Conservation (phyloP, 345 rosid genomes). For the Cardamine resedifolia region DNA sequence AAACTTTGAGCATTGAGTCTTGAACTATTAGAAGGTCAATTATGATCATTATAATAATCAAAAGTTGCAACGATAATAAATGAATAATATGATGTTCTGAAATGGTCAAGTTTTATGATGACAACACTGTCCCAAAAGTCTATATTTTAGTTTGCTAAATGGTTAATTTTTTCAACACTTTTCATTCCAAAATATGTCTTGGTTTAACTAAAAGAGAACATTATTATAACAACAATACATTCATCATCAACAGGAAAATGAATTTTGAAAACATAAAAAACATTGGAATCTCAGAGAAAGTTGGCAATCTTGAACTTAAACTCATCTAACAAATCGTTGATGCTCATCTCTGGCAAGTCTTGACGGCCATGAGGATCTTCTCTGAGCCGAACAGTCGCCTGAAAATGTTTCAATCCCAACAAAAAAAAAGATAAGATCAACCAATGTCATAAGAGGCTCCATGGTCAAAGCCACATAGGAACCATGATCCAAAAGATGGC, state of each 20-base stretch:
- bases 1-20: background rate
- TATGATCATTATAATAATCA: background rate
- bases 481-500: background rate
- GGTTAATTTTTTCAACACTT: background rate
- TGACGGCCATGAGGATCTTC: background rate
- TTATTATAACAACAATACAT: no score
- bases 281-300: background rate
- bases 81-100: no score
- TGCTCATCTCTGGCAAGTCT: background rate
- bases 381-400: slow-evolving; percentile 1
- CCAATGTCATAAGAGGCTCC: background rate
- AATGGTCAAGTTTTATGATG: background rate
- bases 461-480: background rate
- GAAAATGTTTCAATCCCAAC: background rate
- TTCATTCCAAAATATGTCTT: background rate
- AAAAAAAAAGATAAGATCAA: background rate
- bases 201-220: background rate
- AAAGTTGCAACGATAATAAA: no score
- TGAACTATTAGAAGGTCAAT: background rate
- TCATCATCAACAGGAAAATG: no score
- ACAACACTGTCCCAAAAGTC: background rate
- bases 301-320: background rate
- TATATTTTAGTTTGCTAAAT: background rate
- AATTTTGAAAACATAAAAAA: background rate
- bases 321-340: background rate